These are phyloP conservation scores for Candida chilensis DNA, from an alignment of 805 yeast species.

Conservation along the genomic window DNA sequence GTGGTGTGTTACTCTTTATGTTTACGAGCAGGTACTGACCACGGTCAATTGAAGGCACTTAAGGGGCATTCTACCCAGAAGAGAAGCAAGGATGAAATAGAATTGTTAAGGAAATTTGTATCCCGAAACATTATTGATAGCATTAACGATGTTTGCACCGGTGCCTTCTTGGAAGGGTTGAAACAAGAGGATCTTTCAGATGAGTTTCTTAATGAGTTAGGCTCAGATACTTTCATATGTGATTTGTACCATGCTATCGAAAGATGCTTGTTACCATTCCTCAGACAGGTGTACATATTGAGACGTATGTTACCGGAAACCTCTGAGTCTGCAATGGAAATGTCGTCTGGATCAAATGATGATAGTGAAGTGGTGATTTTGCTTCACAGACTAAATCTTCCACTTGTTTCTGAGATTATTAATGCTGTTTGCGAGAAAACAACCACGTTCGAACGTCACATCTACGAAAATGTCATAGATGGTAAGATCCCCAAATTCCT, in stretches of 20 bases:
- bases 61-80: too few relatives aligned
- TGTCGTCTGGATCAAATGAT: conserved; percentile 17
- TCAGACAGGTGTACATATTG: conserved; percentile 25
- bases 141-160: too few relatives aligned
- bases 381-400: conserved; percentile 6
- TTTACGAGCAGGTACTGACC: too few relatives aligned
- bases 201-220: too few relatives aligned
- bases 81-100: too few relatives aligned
- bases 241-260: conserved; percentile 10
- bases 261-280: conserved; percentile 17
- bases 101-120: too few relatives aligned
- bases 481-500: conserved; percentile 16
- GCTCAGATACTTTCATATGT: too few relatives aligned
- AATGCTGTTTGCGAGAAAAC: conserved; percentile 2
- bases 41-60: too few relatives aligned
- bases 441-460: conserved; percentile 10
- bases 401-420: conserved; percentile 14
- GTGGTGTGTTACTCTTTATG: conserved; percentile 12
- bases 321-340: too few relatives aligned
- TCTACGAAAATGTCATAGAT: conserved; percentile 11
- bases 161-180: background rate
- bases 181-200: background rate
- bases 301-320: conserved; percentile 21
- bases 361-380: conserved; percentile 16
- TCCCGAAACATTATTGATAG: too few relatives aligned